These are phyloP conservation scores for Talaromyces borbonicus DNA, from an alignment of 495 filamentous ascomycete species.

Conservation along the genomic window DNA sequence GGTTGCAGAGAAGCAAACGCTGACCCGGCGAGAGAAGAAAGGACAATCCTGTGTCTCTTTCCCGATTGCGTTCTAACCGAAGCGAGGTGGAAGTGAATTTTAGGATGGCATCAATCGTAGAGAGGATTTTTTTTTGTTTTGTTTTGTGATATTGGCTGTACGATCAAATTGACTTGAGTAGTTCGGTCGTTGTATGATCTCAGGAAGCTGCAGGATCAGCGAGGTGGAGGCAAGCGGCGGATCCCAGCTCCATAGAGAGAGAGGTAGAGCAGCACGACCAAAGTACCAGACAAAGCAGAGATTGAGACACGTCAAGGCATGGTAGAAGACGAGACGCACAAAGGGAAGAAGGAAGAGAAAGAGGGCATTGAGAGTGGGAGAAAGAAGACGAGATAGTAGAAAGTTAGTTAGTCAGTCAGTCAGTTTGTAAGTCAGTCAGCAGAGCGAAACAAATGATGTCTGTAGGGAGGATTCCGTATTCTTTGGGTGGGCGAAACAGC, in stretches of 20 bases:
- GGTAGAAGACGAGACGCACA: constrained; percentile 7
- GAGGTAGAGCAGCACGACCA: constrained; percentile 16
- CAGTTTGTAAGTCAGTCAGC: too few relatives aligned
- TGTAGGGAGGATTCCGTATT: constrained; percentile 10
- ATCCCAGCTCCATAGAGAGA: constrained; percentile 34
- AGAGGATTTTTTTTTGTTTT: too few relatives aligned
- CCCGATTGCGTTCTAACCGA: too few relatives aligned
- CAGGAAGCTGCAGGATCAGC: constrained; percentile 10
- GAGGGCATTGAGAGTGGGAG: constrained; percentile 4
- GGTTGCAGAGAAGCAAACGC: constrained; percentile 7
- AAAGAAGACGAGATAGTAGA: too few relatives aligned
- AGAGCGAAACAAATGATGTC: constrained; percentile 11
- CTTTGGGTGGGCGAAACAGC: too few relatives aligned
- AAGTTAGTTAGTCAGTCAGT: too few relatives aligned
- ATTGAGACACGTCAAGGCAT: constrained; percentile 15
- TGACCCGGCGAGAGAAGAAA: constrained; percentile 11
- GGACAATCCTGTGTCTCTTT: too few relatives aligned
- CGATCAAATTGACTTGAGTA: too few relatives aligned
- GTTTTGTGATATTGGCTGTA: too few relatives aligned
- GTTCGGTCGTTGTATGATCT: constrained; percentile 2
- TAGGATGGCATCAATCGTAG: too few relatives aligned
- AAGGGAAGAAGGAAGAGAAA: constrained; percentile 6
- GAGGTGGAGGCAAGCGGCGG: constrained; percentile 20
- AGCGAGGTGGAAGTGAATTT: too few relatives aligned
- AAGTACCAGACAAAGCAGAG: constrained; percentile 12